A percentile compares a stretch with the other conserved stretches of the same genome.
These are phyloP conservation scores for Pseudogymnoascus sp. DNA, from an alignment of 2,329 filamentous ascomycete species.

Conservation along the genomic window DNA sequence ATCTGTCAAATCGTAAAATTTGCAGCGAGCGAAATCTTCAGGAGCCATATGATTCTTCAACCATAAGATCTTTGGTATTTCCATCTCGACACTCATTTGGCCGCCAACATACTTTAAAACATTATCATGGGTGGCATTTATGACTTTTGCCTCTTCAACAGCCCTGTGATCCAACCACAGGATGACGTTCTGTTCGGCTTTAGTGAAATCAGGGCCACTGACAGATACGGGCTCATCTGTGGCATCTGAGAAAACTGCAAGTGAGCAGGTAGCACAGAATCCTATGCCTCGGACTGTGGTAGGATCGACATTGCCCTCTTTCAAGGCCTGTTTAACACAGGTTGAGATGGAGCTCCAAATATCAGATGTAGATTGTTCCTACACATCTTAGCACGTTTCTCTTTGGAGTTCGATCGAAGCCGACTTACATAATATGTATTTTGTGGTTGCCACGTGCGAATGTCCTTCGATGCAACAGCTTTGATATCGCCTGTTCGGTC, in stretches of 20 bases:
- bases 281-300: conserved; percentile 78
- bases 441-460: conserved; percentile 72
- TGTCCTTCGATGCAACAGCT: conserved; percentile 62
- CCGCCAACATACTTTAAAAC: conserved; percentile 92
- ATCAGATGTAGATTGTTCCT: conserved; percentile 97
- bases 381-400: conserved; percentile 1
- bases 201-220: conserved; percentile 76
- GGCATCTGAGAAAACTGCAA: conserved; percentile 81
- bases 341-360: conserved; percentile 94
- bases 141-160: conserved; percentile 80
- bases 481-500: conserved; percentile 84
- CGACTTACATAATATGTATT: conserved; percentile 60
- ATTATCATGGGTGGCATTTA: conserved; percentile 89
- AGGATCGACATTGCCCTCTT: conserved; percentile 70
- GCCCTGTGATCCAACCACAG: conserved; percentile 96
- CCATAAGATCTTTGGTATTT: conserved; percentile 97
- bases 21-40: conserved; percentile 83
- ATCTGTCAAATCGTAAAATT: conserved; percentile 93
- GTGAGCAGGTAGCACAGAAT: conserved; percentile 97
- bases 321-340: conserved; percentile 74
- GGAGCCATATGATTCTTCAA: conserved; percentile 96
- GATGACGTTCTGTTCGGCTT: conserved; percentile 88
- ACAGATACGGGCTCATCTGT: conserved; percentile 88
- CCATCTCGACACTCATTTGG: conserved; percentile 99
- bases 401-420: not conserved